A percentile compares a stretch with the other conserved stretches of the same genome.
These are phyloP conservation scores for Jatropha podagrica DNA, from an alignment of 441 rosid genomes.

Conservation along the genomic window DNA sequence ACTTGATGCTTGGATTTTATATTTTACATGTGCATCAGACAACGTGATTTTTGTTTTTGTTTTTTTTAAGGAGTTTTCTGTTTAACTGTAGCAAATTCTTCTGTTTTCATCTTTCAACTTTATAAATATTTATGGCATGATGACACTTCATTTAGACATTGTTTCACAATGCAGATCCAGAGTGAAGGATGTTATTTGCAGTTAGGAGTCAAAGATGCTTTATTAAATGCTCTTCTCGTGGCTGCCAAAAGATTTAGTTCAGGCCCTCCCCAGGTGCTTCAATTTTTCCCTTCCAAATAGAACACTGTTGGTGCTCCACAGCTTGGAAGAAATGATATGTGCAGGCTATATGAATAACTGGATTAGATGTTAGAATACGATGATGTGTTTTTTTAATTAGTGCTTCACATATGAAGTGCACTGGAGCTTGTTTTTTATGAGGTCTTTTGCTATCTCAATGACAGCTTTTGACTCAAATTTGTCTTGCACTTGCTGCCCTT, in stretches of 20 bases:
- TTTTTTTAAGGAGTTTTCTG: neutral
- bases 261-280: conserved; percentile 93
- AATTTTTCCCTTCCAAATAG: conserved; percentile 22
- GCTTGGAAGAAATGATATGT: conserved; percentile 1
- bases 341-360: neutral
- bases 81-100: neutral
- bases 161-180: conserved; percentile 62
- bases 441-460: conserved; percentile 28
- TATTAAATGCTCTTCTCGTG: conserved; percentile 77
- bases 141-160: neutral
- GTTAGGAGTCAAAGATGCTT: conserved; percentile 67
- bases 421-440: conserved; percentile 6
- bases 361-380: neutral
- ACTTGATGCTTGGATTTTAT: neutral
- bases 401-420: conserved; percentile 10
- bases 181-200: conserved; percentile 82
- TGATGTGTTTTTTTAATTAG: neutral
- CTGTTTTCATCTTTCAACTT: neutral
- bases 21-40: neutral
- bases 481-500: conserved; percentile 87
- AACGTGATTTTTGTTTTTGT: neutral
- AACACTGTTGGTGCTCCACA: conserved; percentile 8
- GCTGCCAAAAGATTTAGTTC: conserved; percentile 85
- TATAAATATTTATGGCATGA: neutral
- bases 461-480: conserved; percentile 95